Evolutionary conservation across 2,329 filamentous ascomycete species (phyloP), one percentile per base, ranked within the genome.

Genomic region (Hirsutella rhossiliensis): DNA sequence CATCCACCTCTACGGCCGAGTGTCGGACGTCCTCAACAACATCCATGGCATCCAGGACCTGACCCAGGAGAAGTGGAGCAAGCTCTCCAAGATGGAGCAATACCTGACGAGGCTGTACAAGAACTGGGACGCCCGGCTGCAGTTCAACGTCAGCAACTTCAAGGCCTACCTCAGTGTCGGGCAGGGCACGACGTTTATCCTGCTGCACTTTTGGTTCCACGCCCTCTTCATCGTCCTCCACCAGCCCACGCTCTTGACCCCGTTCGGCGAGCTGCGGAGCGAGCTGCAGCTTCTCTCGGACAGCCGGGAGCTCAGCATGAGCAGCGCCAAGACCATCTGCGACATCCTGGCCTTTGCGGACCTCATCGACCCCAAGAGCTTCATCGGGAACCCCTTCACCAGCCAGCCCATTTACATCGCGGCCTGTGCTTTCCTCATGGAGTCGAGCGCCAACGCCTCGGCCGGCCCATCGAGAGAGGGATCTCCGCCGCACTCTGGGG

Each of bases 381-480:
- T 89, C 45, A 82, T 89, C 30, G 86, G 87, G 1, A 94, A 92
- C 47, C 87, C 87, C 0, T 94, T 94, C 51, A 92, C 86, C 0
- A 87, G 84, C 40, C 87, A 94, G 60, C 87, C 87, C 0, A 94
- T 94, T 56, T 94, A 94, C 54, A 90, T 94, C 47, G 87, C 87
- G 1, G 87, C 87, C 1, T 94, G 87, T 56, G 87, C 87, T 0
- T 94, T 94, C 53, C 66, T 94, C 15, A 87, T 87, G 65, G 87
- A 94, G 57, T 87, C 84, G 5, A 80, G 78, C 4, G 75, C 82
- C 13, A 81, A 80, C 48, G 80, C 82, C 19, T 82, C 82, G 0
- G 78, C 53, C 29, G 80, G 46, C 71, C 79, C 18, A 59, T 81
- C 27, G 0, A 71, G 78, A 43, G 76, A 79, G 31, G 58, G 65